A percentile compares a stretch with the other conserved stretches of the same genome.
phyloP scores from a whole-genome alignment of 140 eudicot species.

The Oenanthe javanica region DNA sequence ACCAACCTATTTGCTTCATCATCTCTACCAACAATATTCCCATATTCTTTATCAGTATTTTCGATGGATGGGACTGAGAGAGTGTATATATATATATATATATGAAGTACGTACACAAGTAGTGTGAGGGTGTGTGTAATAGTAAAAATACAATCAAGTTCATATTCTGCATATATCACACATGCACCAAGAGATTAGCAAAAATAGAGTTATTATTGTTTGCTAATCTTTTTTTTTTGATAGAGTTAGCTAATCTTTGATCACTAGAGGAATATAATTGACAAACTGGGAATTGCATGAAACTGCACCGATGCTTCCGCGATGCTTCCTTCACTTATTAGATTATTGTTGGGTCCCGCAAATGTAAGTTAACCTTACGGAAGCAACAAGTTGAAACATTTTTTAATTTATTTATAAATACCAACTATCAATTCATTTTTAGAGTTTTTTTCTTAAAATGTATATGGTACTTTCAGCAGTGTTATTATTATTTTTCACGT shows the following conservation, averaged over 20 bases:
- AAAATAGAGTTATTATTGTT: neutral
- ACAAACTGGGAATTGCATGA: neutral
- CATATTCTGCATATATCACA: neutral
- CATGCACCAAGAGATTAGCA: neutral
- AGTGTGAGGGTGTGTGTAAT: neutral
- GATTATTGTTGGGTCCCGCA: neutral
- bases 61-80: neutral
- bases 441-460: no score
- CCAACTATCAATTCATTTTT: no score
- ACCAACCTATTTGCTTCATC: slow-evolving; percentile 8
- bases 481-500: no score
- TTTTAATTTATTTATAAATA: no score
- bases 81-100: neutral
- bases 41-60: neutral
- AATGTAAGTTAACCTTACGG: no score
- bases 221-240: no score
- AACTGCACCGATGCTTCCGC: neutral
- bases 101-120: neutral
- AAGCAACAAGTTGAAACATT: neutral
- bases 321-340: neutral
- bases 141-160: neutral
- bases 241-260: no score
- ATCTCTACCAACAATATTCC: neutral
- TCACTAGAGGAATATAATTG: neutral
- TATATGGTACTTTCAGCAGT: no score